Percentiles rank a stretch among this genome's conserved stretches.
These are phyloP conservation scores for Senna siamea DNA, from an alignment of 306 rosid species.

Conservation along the genomic window DNA sequence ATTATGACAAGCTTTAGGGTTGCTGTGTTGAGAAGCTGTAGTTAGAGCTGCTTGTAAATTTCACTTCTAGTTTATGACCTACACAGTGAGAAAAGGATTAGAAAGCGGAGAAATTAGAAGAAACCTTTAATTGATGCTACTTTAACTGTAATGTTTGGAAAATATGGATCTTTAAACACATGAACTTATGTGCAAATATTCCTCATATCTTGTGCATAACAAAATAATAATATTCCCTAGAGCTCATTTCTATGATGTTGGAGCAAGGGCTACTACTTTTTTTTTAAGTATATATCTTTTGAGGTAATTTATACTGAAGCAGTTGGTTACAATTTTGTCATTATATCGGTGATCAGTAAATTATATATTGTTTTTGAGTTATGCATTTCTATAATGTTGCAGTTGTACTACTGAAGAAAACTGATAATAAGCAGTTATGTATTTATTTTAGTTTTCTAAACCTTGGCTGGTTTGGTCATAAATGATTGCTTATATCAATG, in stretches of 20 bases:
- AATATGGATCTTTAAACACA: background rate
- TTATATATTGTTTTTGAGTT: background rate
- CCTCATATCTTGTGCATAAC: background rate
- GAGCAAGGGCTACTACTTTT: background rate
- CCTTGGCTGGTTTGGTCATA: background rate
- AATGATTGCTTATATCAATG: background rate
- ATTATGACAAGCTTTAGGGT: background rate
- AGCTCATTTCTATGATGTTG: conserved; percentile 3
- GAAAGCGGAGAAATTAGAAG: background rate
- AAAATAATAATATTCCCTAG: background rate
- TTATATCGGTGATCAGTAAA: background rate
- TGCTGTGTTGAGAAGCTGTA: background rate
- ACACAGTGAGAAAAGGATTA: conserved; percentile 5
- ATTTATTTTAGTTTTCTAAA: background rate
- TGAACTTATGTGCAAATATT: conserved; percentile 12
- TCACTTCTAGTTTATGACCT: conserved; percentile 1
- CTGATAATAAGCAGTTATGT: background rate
- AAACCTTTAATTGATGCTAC: background rate
- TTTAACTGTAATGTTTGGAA: conserved; percentile 21
- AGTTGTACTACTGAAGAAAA: background rate
- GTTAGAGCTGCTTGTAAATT: background rate
- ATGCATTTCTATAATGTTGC: background rate
- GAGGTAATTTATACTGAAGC: background rate
- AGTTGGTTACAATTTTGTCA: background rate
- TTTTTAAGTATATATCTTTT: background rate